phyloP scores from a whole-genome alignment of 495 filamentous ascomycete species.

The Paragyromitra xinjiangensis region DNA sequence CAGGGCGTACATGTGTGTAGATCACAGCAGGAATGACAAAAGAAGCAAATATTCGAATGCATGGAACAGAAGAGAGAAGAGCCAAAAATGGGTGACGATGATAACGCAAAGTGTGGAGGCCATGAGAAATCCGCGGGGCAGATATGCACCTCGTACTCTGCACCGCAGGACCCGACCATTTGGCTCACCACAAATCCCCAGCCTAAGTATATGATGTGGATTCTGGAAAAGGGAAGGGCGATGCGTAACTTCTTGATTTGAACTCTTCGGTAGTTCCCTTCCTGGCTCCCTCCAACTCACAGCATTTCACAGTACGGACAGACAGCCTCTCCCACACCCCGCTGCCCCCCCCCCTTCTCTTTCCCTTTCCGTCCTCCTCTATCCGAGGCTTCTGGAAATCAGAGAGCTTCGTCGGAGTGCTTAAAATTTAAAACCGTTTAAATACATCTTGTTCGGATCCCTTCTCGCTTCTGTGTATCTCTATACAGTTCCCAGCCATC shows the following conservation, averaged over 20 bases:
- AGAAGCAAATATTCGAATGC: constrained; percentile 30
- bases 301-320: not conserved
- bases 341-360: constrained; percentile 3
- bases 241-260: constrained; percentile 28
- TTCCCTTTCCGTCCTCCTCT: constrained; percentile 17
- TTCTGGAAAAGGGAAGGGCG: constrained; percentile 21
- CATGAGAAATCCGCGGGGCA: constrained; percentile 10
- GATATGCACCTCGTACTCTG: constrained; percentile 27
- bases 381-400: constrained; percentile 25
- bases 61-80: constrained; percentile 25
- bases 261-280: constrained; percentile 17
- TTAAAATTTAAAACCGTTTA: constrained; percentile 33
- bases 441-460: constrained; percentile 12
- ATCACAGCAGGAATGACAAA: constrained; percentile 2
- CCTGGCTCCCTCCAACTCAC: constrained; percentile 8
- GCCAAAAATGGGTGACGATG: constrained; percentile 11
- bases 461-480: constrained; percentile 10
- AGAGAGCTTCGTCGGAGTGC: not conserved
- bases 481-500: constrained; percentile 2
- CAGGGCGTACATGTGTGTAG: not conserved
- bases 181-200: not conserved
- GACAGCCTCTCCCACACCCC: constrained; percentile 4
- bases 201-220: not conserved
- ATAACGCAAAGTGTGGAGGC: constrained; percentile 11
- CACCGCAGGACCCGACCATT: constrained; percentile 10